These are phyloP conservation scores for Zygnema circumcarinatum DNA, from an alignment of 139 green algal genomes.

Conservation along the genomic window DNA sequence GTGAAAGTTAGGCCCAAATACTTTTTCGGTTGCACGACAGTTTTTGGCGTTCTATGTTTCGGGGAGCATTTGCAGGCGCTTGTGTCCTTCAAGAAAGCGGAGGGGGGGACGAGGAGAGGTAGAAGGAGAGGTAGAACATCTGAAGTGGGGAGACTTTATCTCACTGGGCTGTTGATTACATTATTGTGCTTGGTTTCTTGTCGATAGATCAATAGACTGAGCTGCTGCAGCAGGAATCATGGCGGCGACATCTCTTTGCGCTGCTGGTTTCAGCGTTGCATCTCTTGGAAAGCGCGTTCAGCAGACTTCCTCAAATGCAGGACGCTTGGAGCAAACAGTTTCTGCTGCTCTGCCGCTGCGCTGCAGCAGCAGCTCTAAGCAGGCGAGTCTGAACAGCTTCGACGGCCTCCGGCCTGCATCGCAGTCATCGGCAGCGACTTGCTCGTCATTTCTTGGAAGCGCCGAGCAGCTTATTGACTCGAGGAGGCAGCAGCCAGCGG, in stretches of 20 bases:
- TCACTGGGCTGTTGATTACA: no score
- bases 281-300: neutral
- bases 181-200: no score
- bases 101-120: no score
- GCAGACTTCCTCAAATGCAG: neutral
- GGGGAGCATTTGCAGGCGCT: no score
- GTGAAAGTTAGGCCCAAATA: no score
- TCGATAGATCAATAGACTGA: neutral
- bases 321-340: neutral
- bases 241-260: neutral
- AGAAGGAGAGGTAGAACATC: no score
- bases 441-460: constrained; percentile 4
- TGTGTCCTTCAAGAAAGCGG: no score
- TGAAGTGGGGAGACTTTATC: no score
- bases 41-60: no score
- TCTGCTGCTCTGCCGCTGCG: neutral
- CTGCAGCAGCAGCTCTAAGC: neutral
- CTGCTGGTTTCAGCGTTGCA: neutral
- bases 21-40: no score
- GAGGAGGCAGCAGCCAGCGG: neutral
- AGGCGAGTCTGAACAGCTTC: neutral
- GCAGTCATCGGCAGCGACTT: constrained; percentile 3
- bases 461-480: constrained; percentile 21
- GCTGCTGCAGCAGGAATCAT: neutral
- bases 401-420: constrained; percentile 1